phyloP scores from a whole-genome alignment of 306 rosid genomes.

The Morella rubra region DNA sequence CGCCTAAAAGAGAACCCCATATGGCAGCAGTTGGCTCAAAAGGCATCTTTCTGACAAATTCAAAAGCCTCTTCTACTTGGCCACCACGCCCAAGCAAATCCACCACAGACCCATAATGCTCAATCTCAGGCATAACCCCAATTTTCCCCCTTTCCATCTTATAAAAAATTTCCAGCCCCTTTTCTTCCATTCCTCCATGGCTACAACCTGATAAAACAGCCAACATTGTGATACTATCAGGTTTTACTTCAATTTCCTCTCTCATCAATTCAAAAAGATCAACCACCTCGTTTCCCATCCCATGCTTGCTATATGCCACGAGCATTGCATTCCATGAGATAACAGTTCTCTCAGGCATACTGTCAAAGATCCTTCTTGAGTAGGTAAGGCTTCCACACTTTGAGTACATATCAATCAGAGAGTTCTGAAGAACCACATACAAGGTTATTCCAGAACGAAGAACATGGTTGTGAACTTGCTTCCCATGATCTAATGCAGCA shows the following conservation, averaged over 20 bases:
- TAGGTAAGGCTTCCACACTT: slow-evolving; percentile 81
- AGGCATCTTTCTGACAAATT: slow-evolving; percentile 55
- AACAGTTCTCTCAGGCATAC: slow-evolving; percentile 65
- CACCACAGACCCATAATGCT: slow-evolving; percentile 83
- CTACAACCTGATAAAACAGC: slow-evolving; percentile 91
- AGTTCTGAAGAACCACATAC: slow-evolving; percentile 75
- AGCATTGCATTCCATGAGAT: too few relatives aligned
- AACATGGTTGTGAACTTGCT: too few relatives aligned
- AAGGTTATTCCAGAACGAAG: slow-evolving; percentile 36
- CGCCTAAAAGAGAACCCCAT: slow-evolving; percentile 86
- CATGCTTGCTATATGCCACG: too few relatives aligned
- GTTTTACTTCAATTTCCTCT: slow-evolving; percentile 62
- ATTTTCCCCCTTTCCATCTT: slow-evolving; percentile 51
- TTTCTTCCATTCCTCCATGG: slow-evolving; percentile 77
- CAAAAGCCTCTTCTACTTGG: slow-evolving; percentile 61
- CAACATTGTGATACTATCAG: slow-evolving; percentile 70
- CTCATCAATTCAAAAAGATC: slow-evolving; percentile 64
- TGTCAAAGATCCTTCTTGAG: slow-evolving; percentile 64
- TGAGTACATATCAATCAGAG: slow-evolving; percentile 89
- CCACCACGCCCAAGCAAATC: slow-evolving; percentile 92
- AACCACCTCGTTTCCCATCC: background rate
- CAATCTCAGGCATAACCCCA: slow-evolving; percentile 59
- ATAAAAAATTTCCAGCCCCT: slow-evolving; percentile 63
- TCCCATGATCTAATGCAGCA: background rate
- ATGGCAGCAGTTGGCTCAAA: slow-evolving; percentile 76